phyloP scores from a whole-genome alignment of 371 early-diverging fungal genomes.

The Syncephalastrum contaminatum region DNA sequence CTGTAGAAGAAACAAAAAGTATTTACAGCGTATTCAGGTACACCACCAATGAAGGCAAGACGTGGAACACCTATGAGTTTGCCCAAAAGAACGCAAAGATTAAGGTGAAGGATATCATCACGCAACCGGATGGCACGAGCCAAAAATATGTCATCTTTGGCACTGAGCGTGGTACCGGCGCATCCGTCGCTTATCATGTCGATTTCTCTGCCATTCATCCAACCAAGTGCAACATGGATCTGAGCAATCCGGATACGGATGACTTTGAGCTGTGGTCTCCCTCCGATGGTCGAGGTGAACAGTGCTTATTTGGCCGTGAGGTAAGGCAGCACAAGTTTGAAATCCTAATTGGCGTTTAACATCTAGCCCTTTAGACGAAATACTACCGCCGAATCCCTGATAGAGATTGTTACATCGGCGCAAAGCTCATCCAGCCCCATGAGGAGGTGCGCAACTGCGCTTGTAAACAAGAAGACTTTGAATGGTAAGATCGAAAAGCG shows the following conservation, averaged over 20 bases:
- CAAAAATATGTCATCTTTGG: constrained; percentile 74
- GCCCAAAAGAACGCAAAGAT: constrained; percentile 47
- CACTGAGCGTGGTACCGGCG: constrained; percentile 26
- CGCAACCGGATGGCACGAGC: constrained; percentile 72
- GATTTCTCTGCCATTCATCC: constrained; percentile 77
- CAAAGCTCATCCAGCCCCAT: constrained; percentile 65
- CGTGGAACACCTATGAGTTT: constrained; percentile 61
- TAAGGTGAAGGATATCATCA: constrained; percentile 64
- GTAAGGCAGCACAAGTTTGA: constrained; percentile 12
- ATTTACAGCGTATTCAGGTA: constrained; percentile 17
- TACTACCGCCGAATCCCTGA: constrained; percentile 81
- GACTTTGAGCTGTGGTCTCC: constrained; percentile 84
- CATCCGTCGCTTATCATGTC: constrained; percentile 61
- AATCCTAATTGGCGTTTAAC: not conserved
- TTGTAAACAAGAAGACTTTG: constrained; percentile 83
- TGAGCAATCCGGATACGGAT: constrained; percentile 44
- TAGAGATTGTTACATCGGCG: constrained; percentile 77
- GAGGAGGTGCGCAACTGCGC: constrained; percentile 62
- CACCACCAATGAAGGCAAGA: constrained; percentile 61
- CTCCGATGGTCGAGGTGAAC: constrained; percentile 47
- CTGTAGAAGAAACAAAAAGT: constrained; percentile 5
- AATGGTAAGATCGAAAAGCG: constrained; percentile 56
- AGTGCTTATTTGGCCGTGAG: constrained; percentile 76
- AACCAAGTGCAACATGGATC: constrained; percentile 59
- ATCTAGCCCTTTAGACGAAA: constrained; percentile 40